Evolutionary conservation across 768 basidiomycete species (phyloP).

Genomic region (Lyophyllum shimeji): DNA sequence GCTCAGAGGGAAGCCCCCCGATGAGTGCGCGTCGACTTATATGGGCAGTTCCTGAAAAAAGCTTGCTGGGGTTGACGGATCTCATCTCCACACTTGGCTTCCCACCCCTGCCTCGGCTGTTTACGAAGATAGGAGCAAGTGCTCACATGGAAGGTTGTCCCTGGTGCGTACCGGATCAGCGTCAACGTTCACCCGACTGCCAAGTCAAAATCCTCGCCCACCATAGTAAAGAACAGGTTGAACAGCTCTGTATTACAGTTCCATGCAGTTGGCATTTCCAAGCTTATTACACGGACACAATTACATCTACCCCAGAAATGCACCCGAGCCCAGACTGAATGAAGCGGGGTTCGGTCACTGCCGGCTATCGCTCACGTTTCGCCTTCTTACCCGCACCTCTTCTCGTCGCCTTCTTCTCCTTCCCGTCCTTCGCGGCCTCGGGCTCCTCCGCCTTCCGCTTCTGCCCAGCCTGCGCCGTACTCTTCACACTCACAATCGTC

Average conservation of each 20-base stretch:
- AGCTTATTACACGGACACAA: too few species aligned
- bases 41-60: too few species aligned
- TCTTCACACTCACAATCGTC: conserved; percentile 78
- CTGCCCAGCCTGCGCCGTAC: conserved; percentile 36
- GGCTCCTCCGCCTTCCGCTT: conserved; percentile 57
- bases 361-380: conserved; percentile 35
- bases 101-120: conserved; percentile 2
- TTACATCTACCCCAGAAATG: too few species aligned
- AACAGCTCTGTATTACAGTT: background rate
- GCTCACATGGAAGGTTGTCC: background rate
- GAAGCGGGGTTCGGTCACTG: too few species aligned
- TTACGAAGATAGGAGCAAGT: background rate
- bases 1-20: background rate
- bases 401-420: conserved; percentile 50
- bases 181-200: background rate
- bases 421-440: conserved; percentile 26
- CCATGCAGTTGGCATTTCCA: background rate
- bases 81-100: conserved; percentile 7
- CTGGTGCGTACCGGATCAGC: background rate
- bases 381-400: conserved; percentile 40
- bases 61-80: conserved; percentile 2
- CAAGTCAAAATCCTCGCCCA: background rate
- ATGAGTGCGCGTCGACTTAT: background rate
- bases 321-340: too few species aligned
- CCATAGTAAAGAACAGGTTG: background rate